These are phyloP conservation scores for Saitoella complicata DNA, from an alignment of 805 yeast species.

Conservation along the genomic window DNA sequence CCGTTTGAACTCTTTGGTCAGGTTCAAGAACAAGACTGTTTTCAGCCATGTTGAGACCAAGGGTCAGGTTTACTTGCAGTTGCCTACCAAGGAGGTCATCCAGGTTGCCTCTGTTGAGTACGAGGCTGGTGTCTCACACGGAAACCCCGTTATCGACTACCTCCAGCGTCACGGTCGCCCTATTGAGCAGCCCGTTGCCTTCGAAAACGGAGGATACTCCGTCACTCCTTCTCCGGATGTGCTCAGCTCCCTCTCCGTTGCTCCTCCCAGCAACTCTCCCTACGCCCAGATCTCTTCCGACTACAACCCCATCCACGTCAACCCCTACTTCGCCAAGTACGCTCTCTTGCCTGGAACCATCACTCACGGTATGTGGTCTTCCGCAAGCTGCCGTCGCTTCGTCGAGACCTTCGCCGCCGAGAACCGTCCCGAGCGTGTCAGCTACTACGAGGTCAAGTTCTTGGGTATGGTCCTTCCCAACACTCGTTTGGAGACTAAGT, in stretches of 20 bases:
- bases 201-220: constrained; percentile 41
- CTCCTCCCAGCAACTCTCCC: constrained; percentile 92
- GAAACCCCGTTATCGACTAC: constrained; percentile 95
- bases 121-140: constrained; percentile 82
- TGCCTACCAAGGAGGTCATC: constrained; percentile 78
- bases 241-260: constrained; percentile 30
- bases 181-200: constrained; percentile 81
- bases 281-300: constrained; percentile 97
- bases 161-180: constrained; percentile 80
- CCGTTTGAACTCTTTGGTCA: constrained; percentile 72
- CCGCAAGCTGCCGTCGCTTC: constrained; percentile 85
- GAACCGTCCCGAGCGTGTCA: constrained; percentile 86
- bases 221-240: constrained; percentile 55
- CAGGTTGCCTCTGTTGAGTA: constrained; percentile 73
- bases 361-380: constrained; percentile 97
- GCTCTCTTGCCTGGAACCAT: constrained; percentile 94
- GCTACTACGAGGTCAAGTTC: constrained; percentile 80
- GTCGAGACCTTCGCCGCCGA: constrained; percentile 99
- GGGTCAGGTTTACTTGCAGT: constrained; percentile 75
- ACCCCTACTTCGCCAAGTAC: constrained; percentile 83
- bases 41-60: constrained; percentile 66
- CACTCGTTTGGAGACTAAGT: constrained; percentile 67
- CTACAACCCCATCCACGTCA: constrained; percentile 95
- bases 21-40: constrained; percentile 59
- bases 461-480: constrained; percentile 97